These are phyloP conservation scores for Rhizophagus sp. DNA, from an alignment of 192 early-diverging fungal genomes.

Conservation along the genomic window DNA sequence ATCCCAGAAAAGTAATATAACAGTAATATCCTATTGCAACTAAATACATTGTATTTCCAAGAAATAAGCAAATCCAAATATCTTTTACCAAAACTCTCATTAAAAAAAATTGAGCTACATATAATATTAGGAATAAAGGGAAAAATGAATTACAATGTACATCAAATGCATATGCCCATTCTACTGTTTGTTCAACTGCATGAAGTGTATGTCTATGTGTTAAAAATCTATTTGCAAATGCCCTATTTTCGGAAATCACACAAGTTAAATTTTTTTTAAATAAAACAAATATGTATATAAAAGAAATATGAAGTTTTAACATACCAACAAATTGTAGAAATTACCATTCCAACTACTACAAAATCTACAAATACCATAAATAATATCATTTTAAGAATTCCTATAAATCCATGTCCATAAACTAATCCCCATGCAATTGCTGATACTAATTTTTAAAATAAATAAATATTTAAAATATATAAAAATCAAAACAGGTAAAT, in stretches of 20 bases:
- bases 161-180: conserved; percentile 97
- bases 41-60: conserved; percentile 91
- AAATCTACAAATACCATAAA: conserved; percentile 87
- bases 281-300: not conserved
- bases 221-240: conserved; percentile 78
- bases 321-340: conserved; percentile 77
- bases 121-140: conserved; percentile 81
- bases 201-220: conserved; percentile 70
- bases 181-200: conserved; percentile 82
- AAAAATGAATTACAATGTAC: conserved; percentile 98
- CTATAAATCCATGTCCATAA: conserved; percentile 65
- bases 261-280: not conserved
- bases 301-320: not conserved
- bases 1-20: conserved; percentile 92
- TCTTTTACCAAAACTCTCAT: conserved; percentile 77
- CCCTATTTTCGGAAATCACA: conserved; percentile 27
- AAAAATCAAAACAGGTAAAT: not conserved
- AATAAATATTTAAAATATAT: not conserved
- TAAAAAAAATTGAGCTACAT: conserved; percentile 93
- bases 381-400: conserved; percentile 70
- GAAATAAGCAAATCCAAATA: conserved; percentile 76
- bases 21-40: conserved; percentile 76
- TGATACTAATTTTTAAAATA: conserved; percentile 50
- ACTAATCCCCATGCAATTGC: conserved; percentile 83
- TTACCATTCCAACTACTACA: conserved; percentile 65